Conservation (phyloP, 306 rosid genomes). For the Dryas alaskensis region DNA sequence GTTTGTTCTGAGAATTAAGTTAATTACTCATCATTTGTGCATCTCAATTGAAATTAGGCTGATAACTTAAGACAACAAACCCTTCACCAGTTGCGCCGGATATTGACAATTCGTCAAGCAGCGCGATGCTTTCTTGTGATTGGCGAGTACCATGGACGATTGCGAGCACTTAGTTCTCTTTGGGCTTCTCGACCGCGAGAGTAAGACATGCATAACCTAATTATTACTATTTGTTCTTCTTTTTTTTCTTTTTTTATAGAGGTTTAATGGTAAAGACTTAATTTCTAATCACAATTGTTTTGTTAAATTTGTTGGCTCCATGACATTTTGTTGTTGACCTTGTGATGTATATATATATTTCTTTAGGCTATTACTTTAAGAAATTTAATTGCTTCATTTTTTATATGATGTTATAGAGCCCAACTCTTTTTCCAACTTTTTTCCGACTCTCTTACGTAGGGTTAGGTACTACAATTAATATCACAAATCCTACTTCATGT, state of each 20-base stretch:
- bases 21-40: not conserved
- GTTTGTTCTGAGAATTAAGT: not conserved
- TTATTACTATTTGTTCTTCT: not conserved
- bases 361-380: too few relatives aligned
- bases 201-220: constrained; percentile 32
- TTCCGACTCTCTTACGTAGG: too few relatives aligned
- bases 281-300: too few relatives aligned
- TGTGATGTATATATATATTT: too few relatives aligned
- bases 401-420: too few relatives aligned
- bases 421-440: too few relatives aligned
- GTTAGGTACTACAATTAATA: too few relatives aligned
- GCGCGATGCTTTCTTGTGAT: constrained; percentile 76
- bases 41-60: constrained; percentile 43
- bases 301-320: too few relatives aligned
- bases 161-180: constrained; percentile 87
- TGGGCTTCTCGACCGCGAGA: constrained; percentile 91
- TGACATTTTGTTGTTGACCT: too few relatives aligned
- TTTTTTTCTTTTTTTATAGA: not conserved
- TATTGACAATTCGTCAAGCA: constrained; percentile 74
- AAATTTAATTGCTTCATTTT: too few relatives aligned
- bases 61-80: constrained; percentile 87
- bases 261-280: too few relatives aligned
- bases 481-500: too few relatives aligned
- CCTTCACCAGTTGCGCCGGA: constrained; percentile 71
- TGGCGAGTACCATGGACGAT: constrained; percentile 76